Percentiles rank a stretch among this genome's conserved stretches.
Evolutionary conservation across 1,284 basidiomycete genomes (phyloP).

Genomic region (Boletus mariae): DNA sequence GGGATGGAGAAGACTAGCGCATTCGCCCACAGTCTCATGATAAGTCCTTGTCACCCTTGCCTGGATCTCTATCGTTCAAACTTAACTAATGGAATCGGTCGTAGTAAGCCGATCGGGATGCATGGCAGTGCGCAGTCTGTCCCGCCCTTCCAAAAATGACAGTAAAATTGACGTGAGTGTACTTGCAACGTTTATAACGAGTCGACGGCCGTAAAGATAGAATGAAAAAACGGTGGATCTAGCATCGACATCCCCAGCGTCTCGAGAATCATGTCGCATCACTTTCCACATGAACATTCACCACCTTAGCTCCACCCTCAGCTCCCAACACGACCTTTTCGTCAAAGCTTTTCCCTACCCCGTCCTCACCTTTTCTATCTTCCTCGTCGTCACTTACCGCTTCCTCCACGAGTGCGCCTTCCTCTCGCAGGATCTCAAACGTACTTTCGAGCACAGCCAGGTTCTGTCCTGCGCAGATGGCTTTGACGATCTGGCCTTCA

Average conservation of each 20-base stretch:
- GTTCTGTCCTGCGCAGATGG: slow-evolving; percentile 68
- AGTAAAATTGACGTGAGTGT: no score
- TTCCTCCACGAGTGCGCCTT: slow-evolving; percentile 68
- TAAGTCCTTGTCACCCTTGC: no score
- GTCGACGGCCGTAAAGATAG: no score
- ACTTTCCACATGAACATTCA: slow-evolving; percentile 14
- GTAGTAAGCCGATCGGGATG: no score
- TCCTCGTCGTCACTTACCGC: slow-evolving; percentile 44
- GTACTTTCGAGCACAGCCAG: slow-evolving; percentile 40
- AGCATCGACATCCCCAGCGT: background rate
- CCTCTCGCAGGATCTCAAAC: slow-evolving; percentile 46
- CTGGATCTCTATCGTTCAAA: no score
- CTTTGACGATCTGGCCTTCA: slow-evolving; percentile 71
- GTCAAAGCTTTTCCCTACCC: slow-evolving; percentile 24
- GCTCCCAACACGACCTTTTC: slow-evolving; percentile 26
- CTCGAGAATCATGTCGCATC: slow-evolving; percentile 6
- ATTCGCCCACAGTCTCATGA: no score
- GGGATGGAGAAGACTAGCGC: no score
- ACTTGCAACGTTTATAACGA: no score
- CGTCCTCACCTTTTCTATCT: slow-evolving; percentile 23
- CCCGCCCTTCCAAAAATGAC: no score
- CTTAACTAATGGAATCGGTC: no score
- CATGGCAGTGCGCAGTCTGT: no score
- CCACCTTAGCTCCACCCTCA: slow-evolving; percentile 11
- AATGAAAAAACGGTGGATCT: background rate